Base-by-base conservation (phyloP, 1,284 basidiomycete species). In the Rhodotorula mucilaginosa region DNA sequence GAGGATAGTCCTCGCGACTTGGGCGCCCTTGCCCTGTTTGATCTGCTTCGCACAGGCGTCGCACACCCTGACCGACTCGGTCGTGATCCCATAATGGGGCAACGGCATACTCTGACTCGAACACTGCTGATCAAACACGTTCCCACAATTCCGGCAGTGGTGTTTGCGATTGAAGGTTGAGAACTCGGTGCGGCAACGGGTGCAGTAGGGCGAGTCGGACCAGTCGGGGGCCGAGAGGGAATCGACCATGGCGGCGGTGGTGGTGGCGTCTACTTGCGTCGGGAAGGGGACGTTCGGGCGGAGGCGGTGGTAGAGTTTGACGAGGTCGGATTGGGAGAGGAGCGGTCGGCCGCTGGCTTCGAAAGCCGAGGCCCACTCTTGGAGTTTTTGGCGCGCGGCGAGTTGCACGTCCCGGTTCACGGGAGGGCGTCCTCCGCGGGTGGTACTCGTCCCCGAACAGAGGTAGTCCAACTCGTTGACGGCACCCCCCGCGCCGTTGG, bases 101-200 rank as follows among this genome's bases (percentile, higher is more conserved):
- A 99, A 84, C 0, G 93, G 83, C 82, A 93, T 87, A 3, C 85
- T 85, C 82, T 93, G 92, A 54, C 90, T 89, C 1, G 93, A 95
- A 82, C 97, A 99, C 66, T 89, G 86, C 72, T 96, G 93, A 82
- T 97, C 95, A 79, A 97, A 99, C 26, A 99, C 93, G 79, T 91
- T 89, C 15, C 97, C 97, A 81, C 97, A 99, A 81, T 98, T 98
- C 13, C 97, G 88, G 81, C 97, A 99, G 81, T 99, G 97, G 80
- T 99, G 97, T 81, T 98, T 98, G 70, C 97, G 88, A 80, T 97
- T 98, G 56, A 95, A 97, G 78, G 97, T 96, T 1, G 90, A 89
- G 83, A 99, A 99, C 0, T 91, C 82, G 0, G 91, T 89, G 29
- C 97, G 87, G 81, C 97, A 99, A 34, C 94, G 88, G 76, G 97